Conservation (phyloP, 768 basidiomycete species). For the Macrolepiota fuliginosa region DNA sequence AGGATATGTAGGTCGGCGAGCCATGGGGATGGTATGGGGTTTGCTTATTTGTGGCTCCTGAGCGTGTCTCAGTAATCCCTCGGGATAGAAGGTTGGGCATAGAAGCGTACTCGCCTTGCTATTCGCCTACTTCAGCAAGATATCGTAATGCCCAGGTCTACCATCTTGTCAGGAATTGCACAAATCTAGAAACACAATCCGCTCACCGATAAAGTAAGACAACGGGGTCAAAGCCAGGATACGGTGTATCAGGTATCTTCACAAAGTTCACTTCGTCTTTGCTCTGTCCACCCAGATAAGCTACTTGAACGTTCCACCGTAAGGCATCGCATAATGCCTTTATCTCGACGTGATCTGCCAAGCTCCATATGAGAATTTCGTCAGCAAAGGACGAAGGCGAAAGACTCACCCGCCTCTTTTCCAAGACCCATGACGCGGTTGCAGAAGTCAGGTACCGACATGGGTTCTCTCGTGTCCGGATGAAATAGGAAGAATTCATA, state of each 20-base stretch:
- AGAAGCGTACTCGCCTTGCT: neutral
- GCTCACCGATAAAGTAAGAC: constrained; percentile 71
- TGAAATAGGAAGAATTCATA: constrained; percentile 76
- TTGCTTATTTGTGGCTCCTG: too few relatives aligned
- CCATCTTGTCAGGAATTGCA: constrained; percentile 2
- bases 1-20: too few relatives aligned
- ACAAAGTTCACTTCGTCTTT: constrained; percentile 63
- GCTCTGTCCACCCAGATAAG: constrained; percentile 74
- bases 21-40: too few relatives aligned
- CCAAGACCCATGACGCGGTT: constrained; percentile 75
- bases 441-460: constrained; percentile 68
- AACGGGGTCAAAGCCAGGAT: constrained; percentile 48
- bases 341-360: constrained; percentile 76
- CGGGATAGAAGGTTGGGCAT: neutral
- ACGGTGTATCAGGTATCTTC: constrained; percentile 51
- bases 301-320: constrained; percentile 64
- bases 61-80: too few relatives aligned
- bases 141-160: constrained; percentile 90
- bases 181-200: neutral
- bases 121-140: constrained; percentile 34
- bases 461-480: constrained; percentile 61
- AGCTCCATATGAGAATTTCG: neutral
- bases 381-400: neutral
- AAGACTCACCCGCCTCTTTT: constrained; percentile 66
- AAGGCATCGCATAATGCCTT: constrained; percentile 71